Evolutionary conservation across 805 yeast genomes (phyloP), one percentile per base, ranked within the genome.

Genomic region (Lachancea sp.): DNA sequence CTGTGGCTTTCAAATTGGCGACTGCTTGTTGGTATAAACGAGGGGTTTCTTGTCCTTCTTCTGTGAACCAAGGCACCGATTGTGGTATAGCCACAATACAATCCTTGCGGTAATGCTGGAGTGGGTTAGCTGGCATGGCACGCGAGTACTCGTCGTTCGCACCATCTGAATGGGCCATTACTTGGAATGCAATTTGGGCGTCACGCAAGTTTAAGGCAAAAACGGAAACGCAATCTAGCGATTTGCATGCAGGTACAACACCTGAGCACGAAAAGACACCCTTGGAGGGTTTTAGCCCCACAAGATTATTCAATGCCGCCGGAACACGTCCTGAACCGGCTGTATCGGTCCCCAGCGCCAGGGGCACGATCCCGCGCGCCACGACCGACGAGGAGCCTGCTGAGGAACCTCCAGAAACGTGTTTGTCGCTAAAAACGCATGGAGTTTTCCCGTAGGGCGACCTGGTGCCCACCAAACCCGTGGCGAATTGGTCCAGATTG

Each of bases 251-350:
- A 13, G 98, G 98, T 6, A 93, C 93, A n/a, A 91, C 95, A 50
- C 99, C 99, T 3, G 72, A 63, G 47, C 95, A 80, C 8, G 95
- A 85, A 56, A 91, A 82, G 1, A 79, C 79, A 45, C 99, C 99
- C 50, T 80, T 79, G 1, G 97, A 82, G 32, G 99, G 98, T 66
- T 91, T 91, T 53, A 93, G 75, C 17, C 98, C 98, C 52, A 91
- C 77, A 55, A 89, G 68, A 66, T 93, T 93, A 74, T 91, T 91
- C 53, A 91, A 72, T 26, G 89, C 91, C 20, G 98, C 98, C 22
- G 99, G 99, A 27, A 91, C 99, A 59, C 99, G 78, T 35, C 97
- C 97, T 5, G 96, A 87, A 18, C 99, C 99, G 9, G 99, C 99
- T 31, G 99, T 91, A 62, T 91, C 99, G 5, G 98, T 93, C 31